These are phyloP conservation scores for Dioszegia aurantiaca DNA, from an alignment of 768 basidiomycete genomes.

Conservation along the genomic window DNA sequence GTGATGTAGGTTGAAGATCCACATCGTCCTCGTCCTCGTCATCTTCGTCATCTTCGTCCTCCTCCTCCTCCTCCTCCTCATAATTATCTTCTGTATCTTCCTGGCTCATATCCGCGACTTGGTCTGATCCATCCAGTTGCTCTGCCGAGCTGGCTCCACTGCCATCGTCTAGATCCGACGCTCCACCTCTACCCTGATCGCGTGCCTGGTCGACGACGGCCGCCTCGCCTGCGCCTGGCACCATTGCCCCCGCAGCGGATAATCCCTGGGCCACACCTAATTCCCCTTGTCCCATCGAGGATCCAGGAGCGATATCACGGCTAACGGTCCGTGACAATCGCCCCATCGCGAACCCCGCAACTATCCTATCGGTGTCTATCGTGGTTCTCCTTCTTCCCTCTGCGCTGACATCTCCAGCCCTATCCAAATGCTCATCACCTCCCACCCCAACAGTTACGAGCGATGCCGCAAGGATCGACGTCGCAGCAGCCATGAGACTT, in stretches of 20 bases:
- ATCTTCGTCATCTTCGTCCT: constrained; percentile 34
- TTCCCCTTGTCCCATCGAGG: no score
- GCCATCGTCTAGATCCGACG: no score
- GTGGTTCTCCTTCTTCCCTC: no score
- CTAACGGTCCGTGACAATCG: no score
- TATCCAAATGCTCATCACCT: not conserved
- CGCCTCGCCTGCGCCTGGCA: no score
- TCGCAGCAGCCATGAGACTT: constrained; percentile 13
- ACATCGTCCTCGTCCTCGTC: constrained; percentile 40
- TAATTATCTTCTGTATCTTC: constrained; percentile 27
- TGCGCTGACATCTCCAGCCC: not conserved
- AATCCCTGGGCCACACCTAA: no score
- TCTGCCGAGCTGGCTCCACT: not conserved
- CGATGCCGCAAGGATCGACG: not conserved
- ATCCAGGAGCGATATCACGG: no score
- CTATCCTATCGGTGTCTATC: no score
- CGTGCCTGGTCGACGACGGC: no score
- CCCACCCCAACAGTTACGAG: constrained; percentile 2
- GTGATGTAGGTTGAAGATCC: constrained; percentile 29
- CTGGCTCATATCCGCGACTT: not conserved
- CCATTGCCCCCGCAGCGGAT: no score
- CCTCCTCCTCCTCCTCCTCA: constrained; percentile 32
- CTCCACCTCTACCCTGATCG: no score
- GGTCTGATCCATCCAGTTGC: not conserved
- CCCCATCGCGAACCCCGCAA: no score